Evolutionary conservation across 805 yeast species (phyloP), one percentile per base, ranked within the genome.

Genomic region (Hanseniaspora mollemarum): DNA sequence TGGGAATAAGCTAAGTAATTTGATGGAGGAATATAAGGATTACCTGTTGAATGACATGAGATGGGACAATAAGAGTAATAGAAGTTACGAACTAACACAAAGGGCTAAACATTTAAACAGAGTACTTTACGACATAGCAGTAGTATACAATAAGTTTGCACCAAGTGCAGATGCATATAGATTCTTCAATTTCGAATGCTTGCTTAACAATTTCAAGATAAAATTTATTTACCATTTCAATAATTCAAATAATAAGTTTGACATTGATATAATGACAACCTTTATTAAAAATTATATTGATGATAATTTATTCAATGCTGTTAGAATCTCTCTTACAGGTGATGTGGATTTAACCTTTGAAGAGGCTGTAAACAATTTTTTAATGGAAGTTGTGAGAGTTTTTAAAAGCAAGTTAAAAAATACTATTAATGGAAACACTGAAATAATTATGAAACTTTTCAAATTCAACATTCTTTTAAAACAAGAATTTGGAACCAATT

Each of bases 201-300:
- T 77, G 8, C 61, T 78, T 1, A 63, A 68, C 25, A 75, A 75
- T 35, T 70, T 77, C 54, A 60, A 64, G 15, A 59, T 68, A 6
- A 67, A 81, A 46, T 78, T 78, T 59, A 67, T 73, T 36, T 78
- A 71, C 60, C 83, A 78, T 58, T 78, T 78, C 62, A 70, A 71
- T 51, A 60, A 65, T 4, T 52, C 59, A 64, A 36, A 68, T 60
- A 49, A 73, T 70, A 2, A 72, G 76, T 2, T 73, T 21, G 40
- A 43, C 25, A 41, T 68, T 70, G 81, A 78, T 57, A 69, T 76
- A 66, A 76, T 78, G 29, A 69, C 75, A 54, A 65, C 64, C 19
- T 78, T 70, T 54, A 62, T 71, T n/a, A 72, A 74, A 55, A 69
- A 68, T 33, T 76, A 75, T 54, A 56, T 78, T 29, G 58, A 64